Evolutionary conservation across 306 rosid species (phyloP).

Genomic region (Elaeagnus macrophylla): DNA sequence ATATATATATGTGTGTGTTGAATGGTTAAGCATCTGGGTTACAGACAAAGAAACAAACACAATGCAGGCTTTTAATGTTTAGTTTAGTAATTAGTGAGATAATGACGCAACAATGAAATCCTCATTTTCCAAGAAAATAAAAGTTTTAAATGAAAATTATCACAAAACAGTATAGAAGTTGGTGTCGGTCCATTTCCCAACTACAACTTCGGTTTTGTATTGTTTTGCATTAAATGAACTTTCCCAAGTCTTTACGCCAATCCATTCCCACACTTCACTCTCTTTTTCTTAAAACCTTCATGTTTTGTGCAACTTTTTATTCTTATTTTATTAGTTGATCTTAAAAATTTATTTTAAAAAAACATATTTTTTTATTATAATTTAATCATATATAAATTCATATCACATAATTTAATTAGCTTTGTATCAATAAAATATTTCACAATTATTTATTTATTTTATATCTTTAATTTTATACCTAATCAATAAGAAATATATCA

Average conservation of each 20-base stretch:
- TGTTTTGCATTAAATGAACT: constrained; percentile 33
- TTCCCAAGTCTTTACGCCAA: constrained; percentile 19
- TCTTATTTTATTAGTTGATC: too few relatives aligned
- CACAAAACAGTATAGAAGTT: constrained; percentile 16
- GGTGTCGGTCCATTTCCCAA: constrained; percentile 6
- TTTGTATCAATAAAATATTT: too few relatives aligned
- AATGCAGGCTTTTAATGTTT: constrained; percentile 33
- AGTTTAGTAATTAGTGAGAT: constrained; percentile 36
- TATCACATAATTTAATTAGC: too few relatives aligned
- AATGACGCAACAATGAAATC: constrained; percentile 33
- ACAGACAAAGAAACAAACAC: constrained; percentile 49
- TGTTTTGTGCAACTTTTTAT: too few relatives aligned
- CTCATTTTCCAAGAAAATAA: constrained; percentile 39
- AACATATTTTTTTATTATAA: too few relatives aligned
- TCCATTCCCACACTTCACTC: constrained; percentile 19
- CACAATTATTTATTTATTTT: too few relatives aligned
- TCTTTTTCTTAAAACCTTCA: background rate
- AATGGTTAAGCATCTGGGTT: background rate
- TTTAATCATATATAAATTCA: too few relatives aligned
- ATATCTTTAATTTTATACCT: too few relatives aligned
- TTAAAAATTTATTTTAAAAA: too few relatives aligned
- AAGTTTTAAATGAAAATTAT: constrained; percentile 18
- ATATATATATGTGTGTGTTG: too few relatives aligned
- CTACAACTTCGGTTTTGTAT: constrained; percentile 9
- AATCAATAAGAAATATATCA: too few relatives aligned